Evolutionary conservation across 768 basidiomycete species (phyloP), one percentile per base, ranked within the genome.

Genomic region (Hysterangium stoloniferum): DNA sequence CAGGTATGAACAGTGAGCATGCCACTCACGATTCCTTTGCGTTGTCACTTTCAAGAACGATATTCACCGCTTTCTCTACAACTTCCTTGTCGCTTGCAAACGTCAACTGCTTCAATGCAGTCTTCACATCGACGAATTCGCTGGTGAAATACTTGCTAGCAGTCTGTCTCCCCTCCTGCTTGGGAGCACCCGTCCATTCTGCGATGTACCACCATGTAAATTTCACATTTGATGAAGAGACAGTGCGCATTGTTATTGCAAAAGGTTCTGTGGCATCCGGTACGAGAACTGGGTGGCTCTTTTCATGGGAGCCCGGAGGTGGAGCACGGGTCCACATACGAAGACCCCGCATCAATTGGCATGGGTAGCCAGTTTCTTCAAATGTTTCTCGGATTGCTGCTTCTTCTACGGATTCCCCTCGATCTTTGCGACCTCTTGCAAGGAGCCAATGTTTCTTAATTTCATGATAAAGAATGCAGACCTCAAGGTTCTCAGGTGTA

Each of bases 291-390:
- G 54, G 57, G 41, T 65, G 59, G 40, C 59, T 59, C 31, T 62
- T 63, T 44, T 68, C 66, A 42, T 74, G 65, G n/a, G 60, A 45
- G 38, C 75, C 72, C 0, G 75, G 66, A 17, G 58, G 54, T 1
- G 79, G 77, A 4, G 80, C 80, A n/a, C 76, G 72, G 13, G 79
- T 82, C 41, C 64, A 59, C 69, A 82, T 72, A 40, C 64, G 66
- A 41, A 70, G 63, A 25, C 47, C 34, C 1, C 77, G 73, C 54
- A 78, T 69, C 32, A 78, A 62, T 19, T 62, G 58, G 61, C 81
- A 82, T 4, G 62, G 63, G 56, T 77, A 83, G 4, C 80, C 80
- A 0, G 80, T 82, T 66, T 83, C 80, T 58, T 80, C 83, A 58
- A 69, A 79, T 0, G 80, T 79, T 63, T 84, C 82, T 15, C 82